Conservation (phyloP, 352 stramenopile species). For the Pythium insidiosum region DNA sequence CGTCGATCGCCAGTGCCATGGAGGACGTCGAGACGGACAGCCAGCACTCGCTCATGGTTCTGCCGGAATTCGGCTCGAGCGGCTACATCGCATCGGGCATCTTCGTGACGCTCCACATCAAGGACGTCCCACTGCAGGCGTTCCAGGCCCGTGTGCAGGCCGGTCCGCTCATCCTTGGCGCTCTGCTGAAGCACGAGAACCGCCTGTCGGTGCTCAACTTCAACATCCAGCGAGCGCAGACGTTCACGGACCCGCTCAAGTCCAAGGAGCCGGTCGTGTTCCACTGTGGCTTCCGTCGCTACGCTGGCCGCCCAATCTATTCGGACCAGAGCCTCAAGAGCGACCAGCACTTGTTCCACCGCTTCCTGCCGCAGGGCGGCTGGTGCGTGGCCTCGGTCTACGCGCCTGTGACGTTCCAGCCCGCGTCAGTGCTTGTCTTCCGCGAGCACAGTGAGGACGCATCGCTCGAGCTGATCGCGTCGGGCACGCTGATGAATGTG, state of each 20-base stretch:
- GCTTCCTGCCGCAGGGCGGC: conserved; percentile 90
- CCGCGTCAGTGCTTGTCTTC: conserved; percentile 95
- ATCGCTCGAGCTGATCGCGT: conserved; percentile 91
- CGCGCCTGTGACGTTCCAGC: conserved; percentile 94
- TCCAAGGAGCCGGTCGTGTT: conserved; percentile 96
- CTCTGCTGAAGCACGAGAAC: conserved; percentile 95
- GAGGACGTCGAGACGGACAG: conserved; percentile 70
- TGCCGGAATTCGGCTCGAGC: conserved; percentile 51
- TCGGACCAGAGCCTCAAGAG: conserved; percentile 97
- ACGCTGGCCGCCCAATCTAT: conserved; percentile 91
- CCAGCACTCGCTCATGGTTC: conserved; percentile 15
- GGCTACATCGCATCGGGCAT: conserved; percentile 91
- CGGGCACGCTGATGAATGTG: conserved; percentile 92
- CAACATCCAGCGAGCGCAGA: conserved; percentile 81
- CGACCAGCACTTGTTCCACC: conserved; percentile 98
- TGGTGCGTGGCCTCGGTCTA: conserved; percentile 90
- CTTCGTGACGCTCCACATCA: conserved; percentile 89
- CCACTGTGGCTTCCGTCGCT: conserved; percentile 95
- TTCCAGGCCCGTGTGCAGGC: conserved; percentile 46
- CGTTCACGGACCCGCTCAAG: conserved; percentile 89
- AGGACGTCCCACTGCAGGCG: conserved; percentile 49
- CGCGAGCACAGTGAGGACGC: conserved; percentile 61
- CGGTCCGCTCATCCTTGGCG: conserved; percentile 64
- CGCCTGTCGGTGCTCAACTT: conserved; percentile 98
- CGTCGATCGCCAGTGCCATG: conserved; percentile 50